Conservation (phyloP, 164 flowering plant genomes). For the Vitis riparia region DNA sequence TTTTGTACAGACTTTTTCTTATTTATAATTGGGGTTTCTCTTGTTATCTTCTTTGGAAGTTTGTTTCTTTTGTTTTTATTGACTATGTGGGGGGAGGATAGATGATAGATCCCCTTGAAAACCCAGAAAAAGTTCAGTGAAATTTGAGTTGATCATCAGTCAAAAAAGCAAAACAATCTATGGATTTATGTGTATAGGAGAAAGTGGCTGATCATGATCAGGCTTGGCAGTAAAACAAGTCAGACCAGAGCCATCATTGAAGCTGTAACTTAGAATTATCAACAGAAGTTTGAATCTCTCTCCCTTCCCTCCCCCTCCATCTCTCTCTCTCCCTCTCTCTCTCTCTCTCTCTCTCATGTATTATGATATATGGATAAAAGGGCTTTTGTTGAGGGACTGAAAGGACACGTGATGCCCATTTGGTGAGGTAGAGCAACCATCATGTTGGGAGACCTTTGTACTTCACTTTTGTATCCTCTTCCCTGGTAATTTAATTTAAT, state of each 20-base stretch:
- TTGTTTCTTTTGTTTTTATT: conserved; percentile 5
- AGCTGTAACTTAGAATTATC: conserved; percentile 5
- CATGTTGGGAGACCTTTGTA: conserved; percentile 1
- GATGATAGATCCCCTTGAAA: not conserved
- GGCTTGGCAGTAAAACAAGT: not conserved
- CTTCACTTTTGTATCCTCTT: no score
- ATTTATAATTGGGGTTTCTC: not conserved
- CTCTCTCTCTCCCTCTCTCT: not conserved
- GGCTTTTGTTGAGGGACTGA: not conserved
- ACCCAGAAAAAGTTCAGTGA: no score
- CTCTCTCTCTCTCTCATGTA: not conserved
- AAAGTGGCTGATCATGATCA: no score
- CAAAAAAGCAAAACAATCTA: no score
- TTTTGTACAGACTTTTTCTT: not conserved
- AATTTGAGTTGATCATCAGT: no score
- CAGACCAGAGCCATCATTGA: conserved; percentile 6
- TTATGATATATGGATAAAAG: not conserved
- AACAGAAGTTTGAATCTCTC: not conserved
- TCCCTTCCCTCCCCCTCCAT: not conserved
- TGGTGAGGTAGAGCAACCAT: conserved; percentile 7
- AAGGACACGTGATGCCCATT: conserved; percentile 18
- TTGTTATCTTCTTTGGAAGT: not conserved
- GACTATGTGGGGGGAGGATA: not conserved
- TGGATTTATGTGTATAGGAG: no score
- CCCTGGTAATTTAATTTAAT: no score